Conservation (phyloP, 2,329 filamentous ascomycete species). For the Cladosporium colombiae region DNA sequence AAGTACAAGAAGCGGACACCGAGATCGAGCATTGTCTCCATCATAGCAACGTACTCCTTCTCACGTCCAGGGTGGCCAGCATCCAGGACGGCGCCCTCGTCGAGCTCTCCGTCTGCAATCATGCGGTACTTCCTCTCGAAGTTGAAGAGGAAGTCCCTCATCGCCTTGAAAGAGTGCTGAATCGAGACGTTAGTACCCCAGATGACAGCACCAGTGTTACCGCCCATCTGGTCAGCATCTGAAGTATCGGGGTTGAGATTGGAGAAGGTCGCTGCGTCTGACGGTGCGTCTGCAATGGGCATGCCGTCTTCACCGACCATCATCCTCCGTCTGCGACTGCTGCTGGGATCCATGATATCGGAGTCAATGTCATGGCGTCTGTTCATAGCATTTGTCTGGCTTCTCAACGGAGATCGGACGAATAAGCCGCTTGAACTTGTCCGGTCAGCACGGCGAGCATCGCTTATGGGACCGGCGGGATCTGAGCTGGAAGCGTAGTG, state of each 20-base stretch:
- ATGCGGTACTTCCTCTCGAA: constrained; percentile 93
- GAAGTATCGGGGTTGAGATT: constrained; percentile 80
- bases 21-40: constrained; percentile 88
- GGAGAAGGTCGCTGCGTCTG: constrained; percentile 64
- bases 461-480: constrained; percentile 34
- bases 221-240: constrained; percentile 84
- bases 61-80: constrained; percentile 70
- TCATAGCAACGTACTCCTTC: constrained; percentile 79
- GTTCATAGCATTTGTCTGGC: constrained; percentile 57
- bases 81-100: constrained; percentile 66
- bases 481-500: constrained; percentile 86
- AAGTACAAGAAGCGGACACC: constrained; percentile 83
- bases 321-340: constrained; percentile 56
- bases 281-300: constrained; percentile 54
- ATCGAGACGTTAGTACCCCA: constrained; percentile 98
- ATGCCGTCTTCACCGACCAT: constrained; percentile 67
- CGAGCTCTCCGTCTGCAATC: constrained; percentile 81
- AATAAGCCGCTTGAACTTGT: constrained; percentile 72
- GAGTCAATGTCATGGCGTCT: constrained; percentile 87
- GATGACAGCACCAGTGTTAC: constrained; percentile 77
- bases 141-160: constrained; percentile 90
- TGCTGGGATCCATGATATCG: constrained; percentile 62
- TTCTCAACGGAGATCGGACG: constrained; percentile 61
- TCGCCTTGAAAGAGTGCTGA: constrained; percentile 79
- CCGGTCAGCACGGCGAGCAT: constrained; percentile 64